phyloP scores from a whole-genome alignment of 2,329 filamentous ascomycete genomes.

The Coniochaeta ligniaria region DNA sequence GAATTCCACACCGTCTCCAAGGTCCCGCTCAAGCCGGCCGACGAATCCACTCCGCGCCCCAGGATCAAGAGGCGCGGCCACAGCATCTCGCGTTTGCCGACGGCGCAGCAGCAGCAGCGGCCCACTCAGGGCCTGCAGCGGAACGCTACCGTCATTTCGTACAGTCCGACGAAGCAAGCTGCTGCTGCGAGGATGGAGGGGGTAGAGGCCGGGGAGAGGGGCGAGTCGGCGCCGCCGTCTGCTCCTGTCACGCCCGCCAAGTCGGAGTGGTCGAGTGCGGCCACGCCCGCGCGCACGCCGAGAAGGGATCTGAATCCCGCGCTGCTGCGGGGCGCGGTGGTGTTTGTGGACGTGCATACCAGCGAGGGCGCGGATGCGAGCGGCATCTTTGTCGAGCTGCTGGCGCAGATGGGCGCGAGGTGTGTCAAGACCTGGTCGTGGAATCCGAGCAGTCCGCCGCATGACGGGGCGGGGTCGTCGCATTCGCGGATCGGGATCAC shows the following conservation, averaged over 20 bases:
- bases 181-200: conserved; percentile 6
- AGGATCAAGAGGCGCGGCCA: conserved; percentile 40
- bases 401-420: conserved; percentile 74
- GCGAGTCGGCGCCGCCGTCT: conserved; percentile 14
- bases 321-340: conserved; percentile 63
- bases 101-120: conserved; percentile 22
- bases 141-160: conserved; percentile 46
- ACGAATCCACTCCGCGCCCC: conserved; percentile 43
- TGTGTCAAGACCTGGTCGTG: conserved; percentile 72
- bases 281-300: conserved; percentile 50
- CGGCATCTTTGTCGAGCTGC: conserved; percentile 71
- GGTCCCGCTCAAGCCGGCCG: conserved; percentile 65
- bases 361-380: conserved; percentile 75
- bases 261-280: conserved; percentile 46
- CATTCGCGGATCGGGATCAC: conserved; percentile 64
- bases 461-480: conserved; percentile 21
- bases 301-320: conserved; percentile 43
- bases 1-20: conserved; percentile 70
- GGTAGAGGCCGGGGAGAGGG: conserved; percentile 7
- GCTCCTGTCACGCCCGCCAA: conserved; percentile 37
- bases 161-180: conserved; percentile 38
- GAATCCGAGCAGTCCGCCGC: conserved; percentile 43
- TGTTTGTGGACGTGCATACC: conserved; percentile 79
- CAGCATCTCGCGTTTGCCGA: conserved; percentile 40
- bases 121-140: conserved; percentile 32